phyloP scores from a whole-genome alignment of 2,329 filamentous ascomycete genomes.

The Remersonia thermophila region DNA sequence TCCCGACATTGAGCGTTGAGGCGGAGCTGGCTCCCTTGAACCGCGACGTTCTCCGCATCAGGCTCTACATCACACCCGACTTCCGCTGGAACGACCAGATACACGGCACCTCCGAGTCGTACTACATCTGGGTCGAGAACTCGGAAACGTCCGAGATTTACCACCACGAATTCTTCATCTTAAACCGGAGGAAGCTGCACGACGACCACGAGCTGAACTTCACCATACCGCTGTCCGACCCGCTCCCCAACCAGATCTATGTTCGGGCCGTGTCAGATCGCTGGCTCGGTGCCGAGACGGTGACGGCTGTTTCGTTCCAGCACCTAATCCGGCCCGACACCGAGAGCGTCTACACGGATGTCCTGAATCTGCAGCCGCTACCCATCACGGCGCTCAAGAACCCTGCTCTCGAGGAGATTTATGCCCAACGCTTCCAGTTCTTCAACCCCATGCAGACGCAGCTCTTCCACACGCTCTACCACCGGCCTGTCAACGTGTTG shows the following conservation, averaged over 20 bases:
- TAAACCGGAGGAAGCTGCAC: constrained; percentile 77
- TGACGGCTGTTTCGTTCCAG: constrained; percentile 91
- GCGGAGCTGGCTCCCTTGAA: constrained; percentile 93
- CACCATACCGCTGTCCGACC: constrained; percentile 88
- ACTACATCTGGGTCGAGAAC: constrained; percentile 98
- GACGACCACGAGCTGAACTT: constrained; percentile 98
- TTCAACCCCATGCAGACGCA: constrained; percentile 99
- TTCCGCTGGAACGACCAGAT: constrained; percentile 91
- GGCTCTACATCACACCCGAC: constrained; percentile 73
- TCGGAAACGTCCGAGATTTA: constrained; percentile 96
- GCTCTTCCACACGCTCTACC: constrained; percentile 92
- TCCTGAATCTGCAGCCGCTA: constrained; percentile 82
- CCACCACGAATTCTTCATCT: constrained; percentile 92
- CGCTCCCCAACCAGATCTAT: constrained; percentile 89
- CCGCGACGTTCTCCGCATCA: constrained; percentile 84
- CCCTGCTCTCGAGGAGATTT: constrained; percentile 73
- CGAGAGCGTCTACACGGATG: constrained; percentile 90
- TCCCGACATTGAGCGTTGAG: constrained; percentile 82
- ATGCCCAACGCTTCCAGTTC: constrained; percentile 77
- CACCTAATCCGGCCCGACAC: constrained; percentile 95
- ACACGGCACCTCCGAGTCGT: constrained; percentile 89
- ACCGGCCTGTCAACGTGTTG: constrained; percentile 82
- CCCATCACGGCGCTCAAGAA: constrained; percentile 82
- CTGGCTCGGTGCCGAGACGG: constrained; percentile 93
- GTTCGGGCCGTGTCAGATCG: constrained; percentile 88